A percentile compares a stretch with the other conserved stretches of the same genome.
Evolutionary conservation across 495 filamentous ascomycete genomes (phyloP).

Genomic region (Rostrohypoxylon terebratum): DNA sequence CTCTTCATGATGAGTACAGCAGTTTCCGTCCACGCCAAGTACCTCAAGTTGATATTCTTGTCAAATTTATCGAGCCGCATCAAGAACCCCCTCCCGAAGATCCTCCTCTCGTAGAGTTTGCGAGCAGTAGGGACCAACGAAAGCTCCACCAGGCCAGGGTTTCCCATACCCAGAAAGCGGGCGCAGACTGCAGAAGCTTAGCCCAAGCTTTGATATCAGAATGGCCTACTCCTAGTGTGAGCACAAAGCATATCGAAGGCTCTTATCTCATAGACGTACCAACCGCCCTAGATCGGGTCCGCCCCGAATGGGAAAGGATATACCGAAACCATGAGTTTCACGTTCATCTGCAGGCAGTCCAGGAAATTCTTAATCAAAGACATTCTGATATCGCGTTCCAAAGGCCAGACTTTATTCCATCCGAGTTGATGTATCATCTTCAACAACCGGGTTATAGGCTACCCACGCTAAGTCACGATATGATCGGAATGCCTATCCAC

Average conservation of each 20-base stretch:
- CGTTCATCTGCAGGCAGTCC: conserved; percentile 57
- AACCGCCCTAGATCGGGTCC: conserved; percentile 53
- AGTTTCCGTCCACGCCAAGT: conserved; percentile 45
- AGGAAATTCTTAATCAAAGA: conserved; percentile 51
- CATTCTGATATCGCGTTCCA: conserved; percentile 25
- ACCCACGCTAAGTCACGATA: conserved; percentile 14
- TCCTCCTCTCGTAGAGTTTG: conserved; percentile 34
- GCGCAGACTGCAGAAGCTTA: conserved; percentile 47
- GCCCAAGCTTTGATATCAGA: conserved; percentile 47
- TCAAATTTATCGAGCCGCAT: conserved; percentile 41
- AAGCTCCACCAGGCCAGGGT: conserved; percentile 31
- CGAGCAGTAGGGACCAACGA: conserved; percentile 42
- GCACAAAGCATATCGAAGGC: not conserved
- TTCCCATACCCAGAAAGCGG: conserved; percentile 42
- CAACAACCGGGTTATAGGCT: conserved; percentile 19
- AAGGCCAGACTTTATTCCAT: conserved; percentile 19
- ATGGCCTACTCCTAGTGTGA: conserved; percentile 50
- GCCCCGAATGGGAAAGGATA: conserved; percentile 61
- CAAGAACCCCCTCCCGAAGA: conserved; percentile 34
- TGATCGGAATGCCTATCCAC: conserved; percentile 22
- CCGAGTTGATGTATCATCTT: conserved; percentile 11
- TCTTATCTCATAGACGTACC: conserved; percentile 49
- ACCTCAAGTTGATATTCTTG: conserved; percentile 50
- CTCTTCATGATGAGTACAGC: conserved; percentile 40
- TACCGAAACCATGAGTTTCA: conserved; percentile 61